Evolutionary conservation across 1,284 basidiomycete species (phyloP), one percentile per base, ranked within the genome.

Genomic region (Omphalotus olearius): DNA sequence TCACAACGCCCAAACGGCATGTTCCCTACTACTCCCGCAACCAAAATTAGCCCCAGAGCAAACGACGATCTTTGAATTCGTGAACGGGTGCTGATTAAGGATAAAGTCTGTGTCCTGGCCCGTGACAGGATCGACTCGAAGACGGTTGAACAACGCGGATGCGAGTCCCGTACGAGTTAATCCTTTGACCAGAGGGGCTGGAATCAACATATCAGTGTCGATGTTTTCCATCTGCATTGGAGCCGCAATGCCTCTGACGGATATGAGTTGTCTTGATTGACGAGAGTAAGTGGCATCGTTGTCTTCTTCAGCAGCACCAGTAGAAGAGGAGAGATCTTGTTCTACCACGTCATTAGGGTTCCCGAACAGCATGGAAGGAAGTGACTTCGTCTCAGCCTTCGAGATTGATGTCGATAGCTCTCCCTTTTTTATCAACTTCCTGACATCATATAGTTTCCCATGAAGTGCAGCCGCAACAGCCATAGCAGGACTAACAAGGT

Each of bases 201-300:
- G 94, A 63, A 97, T 95, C 66, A 98, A 94, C 85, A 91, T 93
- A 66, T 98, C 94, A 48, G 94, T 98, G 69, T 98, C 94, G 57
- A 97, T 86, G 65, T 98, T 97, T 61, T 91, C 84, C 55, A 93
- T 89, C 67, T 89, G 83, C 68, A 97, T 68, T 16, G 92, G 91
- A 4, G 91, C 93, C 25, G 91, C 82, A 56, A 93, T 82, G 39
- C 93, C 93, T 69, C 85, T 86, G 57, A 95, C 71, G 50, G 88
- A 66, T 45, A 75, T 84, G 68, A 97, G 97, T 33, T 40, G 47
- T 9, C 39, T 23, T 4, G 39, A 41, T 20, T 41, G 36, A 30
- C 39, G 47, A 17, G 17, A 30, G 17, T 16, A n/a, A 25, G 11
- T 18, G 7, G 13, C 33, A 7, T 38, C 37, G 11, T 13, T 3